Base-by-base conservation (phyloP, 768 basidiomycete species). In the Fomitopsis pulvina region DNA sequence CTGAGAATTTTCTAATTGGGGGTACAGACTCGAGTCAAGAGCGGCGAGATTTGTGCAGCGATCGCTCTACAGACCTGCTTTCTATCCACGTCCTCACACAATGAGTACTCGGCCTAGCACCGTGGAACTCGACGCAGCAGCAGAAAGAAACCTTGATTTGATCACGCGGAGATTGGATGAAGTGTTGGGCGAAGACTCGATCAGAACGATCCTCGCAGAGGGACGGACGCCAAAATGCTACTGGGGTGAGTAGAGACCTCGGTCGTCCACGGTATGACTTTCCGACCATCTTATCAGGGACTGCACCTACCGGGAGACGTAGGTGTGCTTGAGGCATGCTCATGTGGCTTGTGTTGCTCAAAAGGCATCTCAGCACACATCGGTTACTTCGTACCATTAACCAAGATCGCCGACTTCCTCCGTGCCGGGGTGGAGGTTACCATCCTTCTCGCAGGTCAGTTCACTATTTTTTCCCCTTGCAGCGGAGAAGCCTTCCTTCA, bases 361-460 rank as follows among this genome's bases (percentile, higher is more conserved):
- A 54, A 37, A 20, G 29, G 37, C 47, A 22, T 12, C 51, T 38
- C 60, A 98, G 95, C 95, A 6, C 96, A 98, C 61, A 86, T 98
- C 51, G 96, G 91, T 5, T 99, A 99, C 75, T 95, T 96, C 64
- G 95, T 95, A 0, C 83, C 96, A 2, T 70, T 98, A 53, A 84
- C 81, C 21, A 99, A 99, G 74, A 90, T 99, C 50, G 92, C 93
- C 8, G 95, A 98, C 71, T 98, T 99, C 68, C 69, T 98, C 39
- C 77, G 81, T 37, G 95, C 94, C 1, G 94, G 83, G n/a, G 92
- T 93, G 2, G 85, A 91, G 66, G 87, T 87, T 59, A 52, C 47
- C n/a, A 52, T 63, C 27, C 52, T 53, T 0, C 47, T 51, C 49
- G 55, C 59, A 37, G 53, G 52, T 57, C 40, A 41, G 57, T 51